Base-by-base conservation (phyloP, 2,329 filamentous ascomycete species). In the Scedosporium boydii region DNA sequence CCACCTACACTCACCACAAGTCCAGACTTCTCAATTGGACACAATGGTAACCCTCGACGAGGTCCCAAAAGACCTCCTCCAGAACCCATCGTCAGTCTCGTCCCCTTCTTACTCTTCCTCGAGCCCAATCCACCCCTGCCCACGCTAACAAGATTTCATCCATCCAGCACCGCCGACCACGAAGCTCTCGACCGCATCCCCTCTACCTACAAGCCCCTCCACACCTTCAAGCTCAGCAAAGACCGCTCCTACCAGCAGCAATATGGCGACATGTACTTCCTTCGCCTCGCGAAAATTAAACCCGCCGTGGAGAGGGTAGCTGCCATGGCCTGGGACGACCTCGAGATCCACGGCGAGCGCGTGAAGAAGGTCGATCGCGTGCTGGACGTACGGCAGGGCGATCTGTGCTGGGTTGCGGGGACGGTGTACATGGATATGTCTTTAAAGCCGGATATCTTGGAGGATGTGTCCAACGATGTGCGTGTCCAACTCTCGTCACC, bases 361-460 rank as follows among this genome's bases (percentile, higher is more conserved):
- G 91, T 91, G 10, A 83, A 82, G 67, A 85, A 82, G 67, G 92
- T 96, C 16, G 90, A 97, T 38, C 83, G 95, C 68, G 95, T 99
- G 64, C 82, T 99, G 34, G 93, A 99, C 75, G 95, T 99, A 60
- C 87, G 93, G 64, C 95, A 98, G 77, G 95, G 95, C 66, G 87
- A 97, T 76, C 79, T 98, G 42, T 98, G 93, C 77, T 99, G 93
- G 92, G 89, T 99, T 16, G 83, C 88, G 0, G 95, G 96, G 16
- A 99, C 95, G 0, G 86, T 98, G 38, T 99, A 96, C 74, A 96
- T 98, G 89, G 91, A 98, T 66, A 93, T 99, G 91, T 85, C 90
- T 2, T 75, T 97, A 70, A 99, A 99, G 77, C 95, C 96, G 1
- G 96, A 96, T 71, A 93, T 99, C 72, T 78, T 99, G 41, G 93